These are phyloP conservation scores for Penicillium coprophilum DNA, from an alignment of 495 filamentous ascomycete genomes.

Conservation along the genomic window DNA sequence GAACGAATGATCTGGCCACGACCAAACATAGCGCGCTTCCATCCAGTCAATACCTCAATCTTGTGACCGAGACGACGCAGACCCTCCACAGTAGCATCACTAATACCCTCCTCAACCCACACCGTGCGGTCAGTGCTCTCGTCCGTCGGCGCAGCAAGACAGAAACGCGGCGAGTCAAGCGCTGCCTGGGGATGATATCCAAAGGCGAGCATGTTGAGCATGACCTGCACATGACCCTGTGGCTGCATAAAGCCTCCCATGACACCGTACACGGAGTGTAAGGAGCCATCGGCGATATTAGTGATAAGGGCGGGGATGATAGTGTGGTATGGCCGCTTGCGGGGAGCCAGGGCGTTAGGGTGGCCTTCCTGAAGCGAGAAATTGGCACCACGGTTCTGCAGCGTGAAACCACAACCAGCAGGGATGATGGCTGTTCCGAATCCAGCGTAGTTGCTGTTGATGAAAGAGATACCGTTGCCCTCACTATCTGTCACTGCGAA, in stretches of 20 bases:
- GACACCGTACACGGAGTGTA: constrained; percentile 87
- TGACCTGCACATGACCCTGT: constrained; percentile 92
- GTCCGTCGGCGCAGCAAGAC: constrained; percentile 66
- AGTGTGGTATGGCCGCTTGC: constrained; percentile 95
- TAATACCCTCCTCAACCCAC: constrained; percentile 83
- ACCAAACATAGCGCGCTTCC: constrained; percentile 74
- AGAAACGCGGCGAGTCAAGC: constrained; percentile 85
- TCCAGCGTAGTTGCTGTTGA: constrained; percentile 90
- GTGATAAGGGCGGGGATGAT: constrained; percentile 95
- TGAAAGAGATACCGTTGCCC: constrained; percentile 93
- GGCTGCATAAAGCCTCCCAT: constrained; percentile 99
- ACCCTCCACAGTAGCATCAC: constrained; percentile 61
- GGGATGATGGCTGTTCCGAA: constrained; percentile 92
- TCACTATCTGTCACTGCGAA: constrained; percentile 75
- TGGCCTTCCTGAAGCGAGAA: constrained; percentile 68
- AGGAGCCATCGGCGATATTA: constrained; percentile 62
- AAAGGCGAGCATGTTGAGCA: constrained; percentile 87
- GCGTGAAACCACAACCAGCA: constrained; percentile 77
- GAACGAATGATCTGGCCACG: constrained; percentile 84
- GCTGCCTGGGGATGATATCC: constrained; percentile 84
- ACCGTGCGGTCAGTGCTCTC: constrained; percentile 58
- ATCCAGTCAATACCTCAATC: constrained; percentile 65
- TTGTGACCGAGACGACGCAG: constrained; percentile 70
- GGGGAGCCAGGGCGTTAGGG: constrained; percentile 74
- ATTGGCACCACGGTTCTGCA: constrained; percentile 91